These are phyloP conservation scores for Trapa bicornis DNA, from an alignment of 345 rosid genomes.

Conservation along the genomic window DNA sequence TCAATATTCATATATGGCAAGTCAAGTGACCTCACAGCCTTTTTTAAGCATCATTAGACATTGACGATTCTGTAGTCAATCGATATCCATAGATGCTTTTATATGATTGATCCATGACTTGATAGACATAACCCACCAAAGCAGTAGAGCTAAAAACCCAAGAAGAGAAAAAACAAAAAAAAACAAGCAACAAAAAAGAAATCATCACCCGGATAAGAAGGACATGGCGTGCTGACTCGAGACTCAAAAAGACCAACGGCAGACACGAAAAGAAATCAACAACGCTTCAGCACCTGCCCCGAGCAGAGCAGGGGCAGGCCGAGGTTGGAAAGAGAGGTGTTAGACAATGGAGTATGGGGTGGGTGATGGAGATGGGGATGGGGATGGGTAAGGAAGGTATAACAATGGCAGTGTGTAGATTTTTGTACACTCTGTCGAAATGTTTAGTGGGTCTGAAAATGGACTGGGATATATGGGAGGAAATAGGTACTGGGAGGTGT, in stretches of 20 bases:
- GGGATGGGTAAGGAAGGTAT: neutral
- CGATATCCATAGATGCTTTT: neutral
- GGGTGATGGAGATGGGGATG: neutral
- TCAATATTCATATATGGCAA: too few species aligned
- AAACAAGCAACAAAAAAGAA: too few species aligned
- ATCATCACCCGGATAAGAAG: too few species aligned
- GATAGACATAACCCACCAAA: too few species aligned
- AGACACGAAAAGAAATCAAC: constrained; percentile 4
- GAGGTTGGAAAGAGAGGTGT: constrained; percentile 14
- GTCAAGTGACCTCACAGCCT: too few species aligned
- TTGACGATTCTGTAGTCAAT: neutral
- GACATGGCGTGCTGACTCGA: neutral
- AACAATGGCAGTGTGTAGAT: constrained; percentile 14
- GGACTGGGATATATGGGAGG: neutral
- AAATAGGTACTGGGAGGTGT: neutral
- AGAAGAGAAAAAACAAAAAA: neutral
- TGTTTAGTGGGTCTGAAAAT: neutral
- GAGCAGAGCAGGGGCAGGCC: constrained; percentile 12
- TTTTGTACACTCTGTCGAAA: constrained; percentile 13
- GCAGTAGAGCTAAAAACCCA: neutral
- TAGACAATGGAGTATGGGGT: neutral
- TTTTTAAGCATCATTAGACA: neutral
- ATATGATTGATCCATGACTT: neutral
- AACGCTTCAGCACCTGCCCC: constrained; percentile 20
- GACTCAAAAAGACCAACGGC: neutral